Conservation (phyloP, 2,329 filamentous ascomycete genomes). For the Aspergillus brunneoviolaceus region DNA sequence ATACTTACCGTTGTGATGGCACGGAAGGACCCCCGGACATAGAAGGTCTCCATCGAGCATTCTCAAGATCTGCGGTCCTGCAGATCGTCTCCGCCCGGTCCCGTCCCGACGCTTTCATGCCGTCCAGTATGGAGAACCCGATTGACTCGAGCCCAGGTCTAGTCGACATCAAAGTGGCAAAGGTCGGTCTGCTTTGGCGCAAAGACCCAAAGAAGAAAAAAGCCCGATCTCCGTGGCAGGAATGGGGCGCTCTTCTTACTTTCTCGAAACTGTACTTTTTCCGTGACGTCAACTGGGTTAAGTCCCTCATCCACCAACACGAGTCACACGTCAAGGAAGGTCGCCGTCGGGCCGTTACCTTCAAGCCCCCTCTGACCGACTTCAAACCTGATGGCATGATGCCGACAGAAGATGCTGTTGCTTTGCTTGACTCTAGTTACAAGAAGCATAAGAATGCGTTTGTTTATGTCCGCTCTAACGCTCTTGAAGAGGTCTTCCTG, state of each 20-base stretch:
- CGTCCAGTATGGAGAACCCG: slow-evolving; percentile 79
- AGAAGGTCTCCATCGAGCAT: slow-evolving; percentile 78
- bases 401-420: slow-evolving; percentile 90
- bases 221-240: slow-evolving; percentile 92
- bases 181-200: slow-evolving; percentile 90
- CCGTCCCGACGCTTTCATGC: slow-evolving; percentile 92
- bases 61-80: slow-evolving; percentile 85
- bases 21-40: slow-evolving; percentile 75
- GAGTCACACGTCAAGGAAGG: slow-evolving; percentile 78
- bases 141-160: slow-evolving; percentile 86
- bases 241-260: slow-evolving; percentile 96
- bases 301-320: slow-evolving; percentile 83
- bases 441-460: slow-evolving; percentile 95
- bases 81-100: slow-evolving; percentile 95
- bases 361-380: slow-evolving; percentile 82
- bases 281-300: slow-evolving; percentile 88
- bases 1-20: slow-evolving; percentile 85
- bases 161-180: slow-evolving; percentile 96
- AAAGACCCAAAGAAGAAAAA: slow-evolving; percentile 94
- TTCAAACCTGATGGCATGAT: slow-evolving; percentile 95
- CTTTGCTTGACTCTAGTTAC: slow-evolving; percentile 80
- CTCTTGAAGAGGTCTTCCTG: slow-evolving; percentile 84
- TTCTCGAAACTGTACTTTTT: slow-evolving; percentile 98
- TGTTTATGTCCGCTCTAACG: slow-evolving; percentile 80
- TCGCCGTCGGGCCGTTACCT: slow-evolving; percentile 75